Conservation (phyloP, 495 filamentous ascomycete species). For the Pseudoneurospora amorphoporcata region DNA sequence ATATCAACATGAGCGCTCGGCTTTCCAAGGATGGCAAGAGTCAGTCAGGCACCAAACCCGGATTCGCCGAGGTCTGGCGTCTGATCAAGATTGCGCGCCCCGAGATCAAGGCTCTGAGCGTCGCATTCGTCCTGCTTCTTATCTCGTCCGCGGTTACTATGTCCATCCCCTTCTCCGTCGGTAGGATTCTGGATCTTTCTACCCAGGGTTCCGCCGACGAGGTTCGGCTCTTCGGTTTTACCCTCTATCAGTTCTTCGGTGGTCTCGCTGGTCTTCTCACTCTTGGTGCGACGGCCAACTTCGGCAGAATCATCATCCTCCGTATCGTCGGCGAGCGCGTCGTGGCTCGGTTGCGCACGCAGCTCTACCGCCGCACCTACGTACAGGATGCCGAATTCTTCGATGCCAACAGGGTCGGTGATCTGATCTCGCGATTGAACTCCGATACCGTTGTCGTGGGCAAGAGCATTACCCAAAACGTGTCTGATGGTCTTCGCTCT, state of each 20-base stretch:
- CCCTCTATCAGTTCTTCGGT: slow-evolving; percentile 28
- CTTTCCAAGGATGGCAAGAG: slow-evolving; percentile 72
- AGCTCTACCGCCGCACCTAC: slow-evolving; percentile 82
- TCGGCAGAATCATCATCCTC: slow-evolving; percentile 84
- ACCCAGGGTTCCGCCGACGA: slow-evolving; percentile 29
- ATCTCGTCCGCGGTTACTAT: slow-evolving; percentile 85
- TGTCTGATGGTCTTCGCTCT: slow-evolving; percentile 85
- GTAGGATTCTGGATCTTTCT: slow-evolving; percentile 75
- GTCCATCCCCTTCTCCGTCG: slow-evolving; percentile 92
- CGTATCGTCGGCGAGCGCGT: slow-evolving; percentile 94
- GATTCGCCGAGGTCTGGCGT: slow-evolving; percentile 70
- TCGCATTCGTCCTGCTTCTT: slow-evolving; percentile 74
- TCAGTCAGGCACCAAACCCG: slow-evolving; percentile 49
- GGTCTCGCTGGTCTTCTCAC: slow-evolving; percentile 29
- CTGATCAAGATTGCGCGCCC: slow-evolving; percentile 81
- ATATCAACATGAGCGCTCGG: slow-evolving; percentile 80
- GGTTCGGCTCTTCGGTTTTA: slow-evolving; percentile 22
- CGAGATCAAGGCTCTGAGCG: slow-evolving; percentile 65
- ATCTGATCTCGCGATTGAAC: slow-evolving; percentile 87
- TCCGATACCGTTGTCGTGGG: slow-evolving; percentile 96
- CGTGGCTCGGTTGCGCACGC: slow-evolving; percentile 77
- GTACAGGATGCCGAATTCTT: slow-evolving; percentile 97
- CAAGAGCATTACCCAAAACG: slow-evolving; percentile 95
- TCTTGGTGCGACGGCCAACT: slow-evolving; percentile 57
- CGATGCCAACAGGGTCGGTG: slow-evolving; percentile 92